Evolutionary conservation across 2,329 filamentous ascomycete species (phyloP).

Genomic region (Penicillium sp.): DNA sequence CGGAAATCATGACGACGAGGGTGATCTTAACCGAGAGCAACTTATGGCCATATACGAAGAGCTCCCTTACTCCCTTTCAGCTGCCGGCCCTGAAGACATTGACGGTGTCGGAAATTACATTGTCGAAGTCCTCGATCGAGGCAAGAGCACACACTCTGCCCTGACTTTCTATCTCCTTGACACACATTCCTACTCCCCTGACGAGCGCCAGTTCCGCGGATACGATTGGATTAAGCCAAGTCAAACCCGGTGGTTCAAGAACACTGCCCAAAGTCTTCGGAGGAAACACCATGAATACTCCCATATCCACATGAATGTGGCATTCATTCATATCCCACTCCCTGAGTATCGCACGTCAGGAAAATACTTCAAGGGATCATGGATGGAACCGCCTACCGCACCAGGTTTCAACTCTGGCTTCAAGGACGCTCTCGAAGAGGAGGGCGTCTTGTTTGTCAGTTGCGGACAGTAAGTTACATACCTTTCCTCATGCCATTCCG

Average conservation of each 20-base stretch:
- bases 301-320: constrained; percentile 89
- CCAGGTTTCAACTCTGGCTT: constrained; percentile 91
- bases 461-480: constrained; percentile 75
- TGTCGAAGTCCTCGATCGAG: constrained; percentile 81
- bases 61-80: constrained; percentile 85
- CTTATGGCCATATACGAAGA: constrained; percentile 86
- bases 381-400: constrained; percentile 81
- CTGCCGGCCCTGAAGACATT: constrained; percentile 75
- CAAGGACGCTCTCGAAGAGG: constrained; percentile 79
- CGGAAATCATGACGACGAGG: constrained; percentile 96
- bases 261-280: constrained; percentile 71
- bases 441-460: constrained; percentile 82
- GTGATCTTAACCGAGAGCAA: constrained; percentile 68
- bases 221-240: constrained; percentile 97
- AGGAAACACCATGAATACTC: constrained; percentile 79
- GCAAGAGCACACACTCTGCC: constrained; percentile 78
- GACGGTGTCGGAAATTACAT: constrained; percentile 95
- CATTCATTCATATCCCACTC: constrained; percentile 95
- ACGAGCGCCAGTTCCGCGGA: constrained; percentile 82
- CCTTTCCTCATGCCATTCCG: neutral
- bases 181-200: constrained; percentile 85
- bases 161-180: constrained; percentile 94
- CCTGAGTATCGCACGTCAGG: constrained; percentile 74
- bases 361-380: constrained; percentile 66
- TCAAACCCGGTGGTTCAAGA: constrained; percentile 92